Conservation (phyloP, 345 rosid species). For the Eutrema japonicum region DNA sequence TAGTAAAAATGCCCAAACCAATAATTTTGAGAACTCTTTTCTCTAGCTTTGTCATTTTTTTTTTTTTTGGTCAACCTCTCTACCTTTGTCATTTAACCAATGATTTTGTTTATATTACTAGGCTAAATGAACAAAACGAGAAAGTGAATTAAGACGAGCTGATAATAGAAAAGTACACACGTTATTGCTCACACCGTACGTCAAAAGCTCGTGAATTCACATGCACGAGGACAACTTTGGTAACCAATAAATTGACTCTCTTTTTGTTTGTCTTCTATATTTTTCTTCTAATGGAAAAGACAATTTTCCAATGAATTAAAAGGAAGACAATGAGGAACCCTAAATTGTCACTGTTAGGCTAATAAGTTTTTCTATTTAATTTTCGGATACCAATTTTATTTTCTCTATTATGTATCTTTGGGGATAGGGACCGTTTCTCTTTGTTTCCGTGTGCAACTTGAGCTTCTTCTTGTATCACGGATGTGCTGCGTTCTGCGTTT, state of each 20-base stretch:
- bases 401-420: constrained; percentile 2
- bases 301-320: constrained; percentile 1
- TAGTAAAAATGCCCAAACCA: no score
- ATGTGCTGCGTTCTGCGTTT: constrained; percentile 9
- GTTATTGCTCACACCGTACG: constrained; percentile 3
- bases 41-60: no score
- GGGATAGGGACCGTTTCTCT: constrained; percentile 12
- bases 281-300: constrained; percentile 16
- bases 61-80: no score
- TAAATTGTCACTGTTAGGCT: constrained; percentile 44
- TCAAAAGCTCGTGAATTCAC: constrained; percentile 10
- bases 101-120: not conserved
- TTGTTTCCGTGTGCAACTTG: constrained; percentile 45
- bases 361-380: not conserved
- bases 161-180: not conserved
- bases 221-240: constrained; percentile 25
- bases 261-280: constrained; percentile 11
- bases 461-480: constrained; percentile 10
- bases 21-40: no score
- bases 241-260: constrained; percentile 39
- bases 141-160: not conserved
- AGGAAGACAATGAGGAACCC: constrained; percentile 34
- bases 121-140: not conserved
- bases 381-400: constrained; percentile 9
- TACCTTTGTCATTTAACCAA: no score